Evolutionary conservation across 257 asterid species (phyloP), one percentile per base, ranked within the genome.

Genomic region (Nicotiana sylvestris): DNA sequence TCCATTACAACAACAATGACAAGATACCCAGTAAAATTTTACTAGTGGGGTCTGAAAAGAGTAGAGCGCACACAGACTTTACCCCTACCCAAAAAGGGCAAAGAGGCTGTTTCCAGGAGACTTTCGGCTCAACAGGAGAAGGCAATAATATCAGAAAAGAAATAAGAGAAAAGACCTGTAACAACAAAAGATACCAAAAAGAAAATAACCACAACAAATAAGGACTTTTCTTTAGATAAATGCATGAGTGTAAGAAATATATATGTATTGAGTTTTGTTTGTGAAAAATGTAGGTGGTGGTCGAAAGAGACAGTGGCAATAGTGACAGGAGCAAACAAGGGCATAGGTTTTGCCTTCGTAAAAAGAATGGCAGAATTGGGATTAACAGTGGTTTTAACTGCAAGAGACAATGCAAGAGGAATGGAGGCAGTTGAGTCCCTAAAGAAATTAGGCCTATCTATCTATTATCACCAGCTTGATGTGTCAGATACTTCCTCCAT

Each of bases 301-400:
- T 89, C 96, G 37, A 87, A 86, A 86, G 94, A 91, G 68, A 94
- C 94, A 32, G 86, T 92, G 21, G 97, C 94, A 7, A 86, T 94
- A 25, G 97, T 94, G 3, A 94, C 98, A 1, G 97, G 98, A 30
- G 95, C 87, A 27, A 94, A 94, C 84, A 91, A 90, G 64, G 98
- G 98, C 29, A 92, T 94, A 21, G 98, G 97, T 3, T 92, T 82
- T 39, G 95, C 90, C 4, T 10, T 94, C 0, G 97, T 90, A 5
- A 91, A 84, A 57, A 86, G 86, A 79, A 84, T 94, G 84, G 97
- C 94, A 37, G 90, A 91, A 80, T 25, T 90, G 16, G 97, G 98
- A 61, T 68, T 94, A 21, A 94, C 92, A 33, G 98, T 92, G 58
- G 87, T 94, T 82, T 84, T 92, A 17, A 94, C 98, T 30, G 98